Evolutionary conservation across 2,329 filamentous ascomycete genomes (phyloP).

Genomic region (Neofusicoccum laricinum): DNA sequence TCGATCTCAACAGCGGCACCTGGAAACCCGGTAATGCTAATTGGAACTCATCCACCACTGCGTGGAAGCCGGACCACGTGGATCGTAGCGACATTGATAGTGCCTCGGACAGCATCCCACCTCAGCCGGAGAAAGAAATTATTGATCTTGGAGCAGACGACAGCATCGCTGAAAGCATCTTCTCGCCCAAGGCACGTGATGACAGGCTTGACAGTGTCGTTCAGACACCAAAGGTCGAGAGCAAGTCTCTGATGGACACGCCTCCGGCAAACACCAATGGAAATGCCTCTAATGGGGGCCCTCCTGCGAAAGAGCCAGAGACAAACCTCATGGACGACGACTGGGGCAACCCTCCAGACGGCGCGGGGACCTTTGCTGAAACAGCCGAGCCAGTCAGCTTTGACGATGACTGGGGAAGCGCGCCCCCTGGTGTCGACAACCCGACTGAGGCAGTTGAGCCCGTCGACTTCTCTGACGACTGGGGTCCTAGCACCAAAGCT

Average conservation of each 20-base stretch:
- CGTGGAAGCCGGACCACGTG: not conserved
- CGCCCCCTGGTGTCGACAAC: not conserved
- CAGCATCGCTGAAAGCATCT: not conserved
- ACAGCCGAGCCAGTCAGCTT: not conserved
- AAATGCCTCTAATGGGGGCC: not conserved
- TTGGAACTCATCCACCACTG: not conserved
- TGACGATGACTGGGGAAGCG: not conserved
- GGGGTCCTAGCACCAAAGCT: not conserved
- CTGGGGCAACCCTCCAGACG: not conserved
- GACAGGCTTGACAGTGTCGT: not conserved
- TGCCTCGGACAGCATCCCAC: not conserved
- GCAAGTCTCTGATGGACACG: not conserved
- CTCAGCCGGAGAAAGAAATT: constrained; percentile 1
- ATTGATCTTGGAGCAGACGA: constrained; percentile 1
- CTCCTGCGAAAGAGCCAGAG: not conserved
- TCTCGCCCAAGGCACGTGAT: not conserved
- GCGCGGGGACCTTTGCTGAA: not conserved
- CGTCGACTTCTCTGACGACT: not conserved
- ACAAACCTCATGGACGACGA: constrained; percentile 7
- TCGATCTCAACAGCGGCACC: not conserved
- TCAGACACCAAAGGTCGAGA: not conserved
- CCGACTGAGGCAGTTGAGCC: not conserved
- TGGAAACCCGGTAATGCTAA: not conserved
- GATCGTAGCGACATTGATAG: not conserved
- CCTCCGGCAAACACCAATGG: not conserved